A percentile compares a stretch with the other conserved stretches of the same genome.
phyloP scores from a whole-genome alignment of 495 filamentous ascomycete genomes.

The Pseudomonodictys pantanalensis region DNA sequence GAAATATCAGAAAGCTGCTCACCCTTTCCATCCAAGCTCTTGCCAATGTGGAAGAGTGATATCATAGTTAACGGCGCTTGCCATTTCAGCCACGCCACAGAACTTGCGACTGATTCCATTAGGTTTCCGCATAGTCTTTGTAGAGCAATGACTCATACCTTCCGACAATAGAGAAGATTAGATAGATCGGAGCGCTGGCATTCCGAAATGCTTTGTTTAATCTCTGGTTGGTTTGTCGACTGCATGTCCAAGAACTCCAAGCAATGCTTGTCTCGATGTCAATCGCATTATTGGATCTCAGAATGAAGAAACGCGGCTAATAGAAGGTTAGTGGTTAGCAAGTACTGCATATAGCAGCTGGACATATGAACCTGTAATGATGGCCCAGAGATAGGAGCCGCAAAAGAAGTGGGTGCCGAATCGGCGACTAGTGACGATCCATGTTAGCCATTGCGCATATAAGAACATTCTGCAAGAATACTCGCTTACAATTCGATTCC shows the following conservation, averaged over 20 bases:
- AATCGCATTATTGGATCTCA: background rate
- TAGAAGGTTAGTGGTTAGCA: background rate
- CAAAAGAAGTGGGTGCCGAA: background rate
- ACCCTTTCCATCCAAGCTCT: constrained; percentile 4
- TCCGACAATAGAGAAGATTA: background rate
- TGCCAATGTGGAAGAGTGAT: constrained; percentile 2
- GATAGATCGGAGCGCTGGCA: background rate
- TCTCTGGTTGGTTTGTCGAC: background rate
- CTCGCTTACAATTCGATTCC: background rate
- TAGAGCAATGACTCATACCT: background rate
- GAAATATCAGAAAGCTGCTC: background rate
- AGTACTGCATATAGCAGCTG: background rate
- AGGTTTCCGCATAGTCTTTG: background rate
- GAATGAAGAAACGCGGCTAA: background rate
- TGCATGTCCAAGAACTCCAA: background rate
- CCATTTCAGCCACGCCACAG: constrained; percentile 2
- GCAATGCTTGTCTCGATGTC: background rate
- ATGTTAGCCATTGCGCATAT: background rate
- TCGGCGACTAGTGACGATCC: background rate
- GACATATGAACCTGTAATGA: background rate
- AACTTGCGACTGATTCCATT: constrained; percentile 1
- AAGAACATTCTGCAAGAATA: background rate
- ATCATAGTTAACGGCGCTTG: constrained; percentile 1
- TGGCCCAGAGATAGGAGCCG: background rate
- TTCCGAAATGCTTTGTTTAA: background rate